Evolutionary conservation across 2,329 filamentous ascomycete species (phyloP).

Genomic region (Neofusicoccum cordaticola): DNA sequence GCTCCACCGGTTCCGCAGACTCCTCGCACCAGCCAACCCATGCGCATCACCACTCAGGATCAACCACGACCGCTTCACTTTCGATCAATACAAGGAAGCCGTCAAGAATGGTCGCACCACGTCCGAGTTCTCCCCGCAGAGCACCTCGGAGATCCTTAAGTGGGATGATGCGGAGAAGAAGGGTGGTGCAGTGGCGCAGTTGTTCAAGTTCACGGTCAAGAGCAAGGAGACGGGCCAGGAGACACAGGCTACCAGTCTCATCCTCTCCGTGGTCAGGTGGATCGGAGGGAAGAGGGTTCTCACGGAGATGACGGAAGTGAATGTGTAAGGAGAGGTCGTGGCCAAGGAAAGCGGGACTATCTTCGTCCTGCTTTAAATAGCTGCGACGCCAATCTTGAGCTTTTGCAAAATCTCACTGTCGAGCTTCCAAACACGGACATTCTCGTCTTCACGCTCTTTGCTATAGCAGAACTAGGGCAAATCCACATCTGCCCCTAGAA

Average conservation of each 20-base stretch:
- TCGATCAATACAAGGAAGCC: slow-evolving; percentile 15
- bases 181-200: slow-evolving; percentile 12
- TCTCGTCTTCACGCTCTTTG: not conserved
- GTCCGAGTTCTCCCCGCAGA: not conserved
- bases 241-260: slow-evolving; percentile 7
- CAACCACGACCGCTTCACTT: slow-evolving; percentile 18
- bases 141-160: not conserved
- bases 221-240: slow-evolving; percentile 18
- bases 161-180: slow-evolving; percentile 17
- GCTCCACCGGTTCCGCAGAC: not conserved
- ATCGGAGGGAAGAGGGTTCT: slow-evolving; percentile 18
- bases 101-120: not conserved
- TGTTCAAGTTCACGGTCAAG: slow-evolving; percentile 6
- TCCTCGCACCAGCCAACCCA: not conserved
- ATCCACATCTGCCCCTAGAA: not conserved
- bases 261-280: slow-evolving; percentile 17
- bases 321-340: not conserved
- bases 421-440: not conserved
- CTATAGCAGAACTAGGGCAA: not conserved
- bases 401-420: not conserved
- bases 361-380: not conserved
- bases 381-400: not conserved
- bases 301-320: slow-evolving; percentile 15
- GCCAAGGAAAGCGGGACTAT: not conserved
- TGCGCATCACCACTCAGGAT: not conserved